Evolutionary conservation across 352 stramenopile genomes (phyloP).

Genomic region (Globisporangium barbulae): DNA sequence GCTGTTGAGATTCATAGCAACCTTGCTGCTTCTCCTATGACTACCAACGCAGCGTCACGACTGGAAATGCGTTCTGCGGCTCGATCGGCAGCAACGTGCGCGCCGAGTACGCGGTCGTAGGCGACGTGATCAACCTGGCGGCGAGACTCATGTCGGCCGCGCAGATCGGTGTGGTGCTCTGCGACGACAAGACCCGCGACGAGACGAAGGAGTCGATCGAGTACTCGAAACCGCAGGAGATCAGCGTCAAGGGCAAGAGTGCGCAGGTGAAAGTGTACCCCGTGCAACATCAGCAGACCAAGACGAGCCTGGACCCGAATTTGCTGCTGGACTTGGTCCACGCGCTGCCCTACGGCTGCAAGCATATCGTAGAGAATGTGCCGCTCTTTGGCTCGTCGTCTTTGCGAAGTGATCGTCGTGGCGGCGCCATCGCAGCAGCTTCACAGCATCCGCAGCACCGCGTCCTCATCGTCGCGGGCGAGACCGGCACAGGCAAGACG

Average conservation of each 20-base stretch:
- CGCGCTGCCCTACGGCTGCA: conserved; percentile 43
- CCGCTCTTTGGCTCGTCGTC: conserved; percentile 39
- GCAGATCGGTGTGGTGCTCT: conserved; percentile 57
- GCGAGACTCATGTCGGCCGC: conserved; percentile 75
- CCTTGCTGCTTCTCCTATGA: conserved; percentile 4
- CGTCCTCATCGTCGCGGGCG: conserved; percentile 52
- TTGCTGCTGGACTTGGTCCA: conserved; percentile 29
- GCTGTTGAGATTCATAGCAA: background rate
- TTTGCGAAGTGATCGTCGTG: conserved; percentile 8
- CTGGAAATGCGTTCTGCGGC: conserved; percentile 68
- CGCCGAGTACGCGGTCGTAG: conserved; percentile 80
- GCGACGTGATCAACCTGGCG: conserved; percentile 81
- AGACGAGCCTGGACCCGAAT: conserved; percentile 32
- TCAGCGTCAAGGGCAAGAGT: conserved; percentile 65
- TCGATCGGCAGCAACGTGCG: conserved; percentile 66
- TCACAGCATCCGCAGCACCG: conserved; percentile 17
- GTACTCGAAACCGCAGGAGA: conserved; percentile 43
- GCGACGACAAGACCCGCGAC: conserved; percentile 59
- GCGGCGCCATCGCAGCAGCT: background rate
- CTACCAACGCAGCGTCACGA: conserved; percentile 43
- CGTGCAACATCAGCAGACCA: conserved; percentile 31
- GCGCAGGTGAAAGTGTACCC: conserved; percentile 42
- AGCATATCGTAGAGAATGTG: conserved; percentile 44
- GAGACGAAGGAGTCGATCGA: conserved; percentile 54
- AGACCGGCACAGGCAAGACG: conserved; percentile 62